A percentile compares a stretch with the other conserved stretches of the same genome.
Evolutionary conservation across 192 early-diverging fungal species (phyloP).

Genomic region (Coemansia sp.): DNA sequence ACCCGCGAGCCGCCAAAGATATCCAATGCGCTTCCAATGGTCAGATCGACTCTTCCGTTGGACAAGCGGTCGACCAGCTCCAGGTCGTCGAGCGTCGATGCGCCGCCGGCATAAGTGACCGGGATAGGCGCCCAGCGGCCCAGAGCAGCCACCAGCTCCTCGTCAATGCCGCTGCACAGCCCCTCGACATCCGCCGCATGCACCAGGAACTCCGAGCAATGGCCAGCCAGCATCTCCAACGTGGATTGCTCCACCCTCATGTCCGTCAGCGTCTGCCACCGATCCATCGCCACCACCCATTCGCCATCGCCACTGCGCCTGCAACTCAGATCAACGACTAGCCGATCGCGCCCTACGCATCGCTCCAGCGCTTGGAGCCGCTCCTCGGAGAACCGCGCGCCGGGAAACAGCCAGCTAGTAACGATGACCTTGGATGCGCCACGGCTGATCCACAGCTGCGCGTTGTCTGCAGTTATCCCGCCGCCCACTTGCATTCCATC

Average conservation of each 20-base stretch:
- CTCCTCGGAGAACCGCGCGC: slow-evolving; percentile 66
- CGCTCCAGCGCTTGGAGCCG: slow-evolving; percentile 59
- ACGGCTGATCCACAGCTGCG: slow-evolving; percentile 78
- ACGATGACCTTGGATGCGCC: slow-evolving; percentile 97
- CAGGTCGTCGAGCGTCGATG: slow-evolving; percentile 66
- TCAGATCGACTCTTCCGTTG: slow-evolving; percentile 85
- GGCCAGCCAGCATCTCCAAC: slow-evolving; percentile 59
- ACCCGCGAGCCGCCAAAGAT: slow-evolving; percentile 93
- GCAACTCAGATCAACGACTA: slow-evolving; percentile 79
- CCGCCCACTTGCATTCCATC: slow-evolving; percentile 90
- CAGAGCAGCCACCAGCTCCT: slow-evolving; percentile 75
- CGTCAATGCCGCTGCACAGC: slow-evolving; percentile 91
- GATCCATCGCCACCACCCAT: slow-evolving; percentile 97
- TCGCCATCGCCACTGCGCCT: slow-evolving; percentile 51
- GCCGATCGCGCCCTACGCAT: slow-evolving; percentile 58
- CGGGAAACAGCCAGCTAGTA: slow-evolving; percentile 92
- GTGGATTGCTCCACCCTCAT: slow-evolving; percentile 71
- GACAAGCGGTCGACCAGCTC: slow-evolving; percentile 78
- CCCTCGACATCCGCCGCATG: slow-evolving; percentile 99
- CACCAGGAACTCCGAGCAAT: slow-evolving; percentile 90
- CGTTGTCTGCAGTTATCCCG: slow-evolving; percentile 88
- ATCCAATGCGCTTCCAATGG: slow-evolving; percentile 95
- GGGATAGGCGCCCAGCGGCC: slow-evolving; percentile 88
- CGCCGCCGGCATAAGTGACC: slow-evolving; percentile 94
- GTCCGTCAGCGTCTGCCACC: slow-evolving; percentile 96